Percentiles rank a stretch among this genome's conserved stretches.
Conservation (phyloP, 768 basidiomycete genomes). For the Jaapia argillacea region DNA sequence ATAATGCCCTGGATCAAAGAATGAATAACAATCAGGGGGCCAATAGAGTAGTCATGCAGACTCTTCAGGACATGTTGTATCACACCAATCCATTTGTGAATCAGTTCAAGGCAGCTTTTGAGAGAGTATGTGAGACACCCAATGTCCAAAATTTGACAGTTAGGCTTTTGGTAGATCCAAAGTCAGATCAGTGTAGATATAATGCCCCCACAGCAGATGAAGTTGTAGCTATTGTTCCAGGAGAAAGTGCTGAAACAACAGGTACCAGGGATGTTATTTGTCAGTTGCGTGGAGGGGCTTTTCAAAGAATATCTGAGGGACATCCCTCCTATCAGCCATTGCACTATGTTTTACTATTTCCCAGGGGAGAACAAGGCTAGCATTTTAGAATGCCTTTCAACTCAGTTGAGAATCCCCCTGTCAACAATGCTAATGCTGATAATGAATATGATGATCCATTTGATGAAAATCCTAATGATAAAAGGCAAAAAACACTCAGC, state of each 20-base stretch:
- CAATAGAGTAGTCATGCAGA: slow-evolving; percentile 3
- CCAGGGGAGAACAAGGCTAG: slow-evolving; percentile 29
- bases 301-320: slow-evolving; percentile 22
- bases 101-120: slow-evolving; percentile 7
- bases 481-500: slow-evolving; percentile 10
- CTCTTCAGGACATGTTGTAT: slow-evolving; percentile 7
- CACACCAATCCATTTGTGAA: slow-evolving; percentile 7
- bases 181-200: slow-evolving; percentile 25
- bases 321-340: slow-evolving; percentile 26
- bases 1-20: slow-evolving; percentile 19
- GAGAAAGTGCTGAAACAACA: slow-evolving; percentile 12
- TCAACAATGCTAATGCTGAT: no score
- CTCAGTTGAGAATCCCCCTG: no score
- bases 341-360: slow-evolving; percentile 36
- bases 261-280: slow-evolving; percentile 26
- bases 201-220: slow-evolving; percentile 34
- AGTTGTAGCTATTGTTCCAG: slow-evolving; percentile 32
- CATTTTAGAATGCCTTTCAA: slow-evolving; percentile 13
- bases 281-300: slow-evolving; percentile 10
- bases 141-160: slow-evolving; percentile 6
- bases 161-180: slow-evolving; percentile 5
- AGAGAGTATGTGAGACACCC: slow-evolving; percentile 5
- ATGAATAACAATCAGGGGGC: slow-evolving; percentile 4
- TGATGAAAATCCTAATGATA: background rate
- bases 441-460: no score